These are phyloP conservation scores for Penicillium sp. DNA, from an alignment of 2,329 filamentous ascomycete species.

Conservation along the genomic window DNA sequence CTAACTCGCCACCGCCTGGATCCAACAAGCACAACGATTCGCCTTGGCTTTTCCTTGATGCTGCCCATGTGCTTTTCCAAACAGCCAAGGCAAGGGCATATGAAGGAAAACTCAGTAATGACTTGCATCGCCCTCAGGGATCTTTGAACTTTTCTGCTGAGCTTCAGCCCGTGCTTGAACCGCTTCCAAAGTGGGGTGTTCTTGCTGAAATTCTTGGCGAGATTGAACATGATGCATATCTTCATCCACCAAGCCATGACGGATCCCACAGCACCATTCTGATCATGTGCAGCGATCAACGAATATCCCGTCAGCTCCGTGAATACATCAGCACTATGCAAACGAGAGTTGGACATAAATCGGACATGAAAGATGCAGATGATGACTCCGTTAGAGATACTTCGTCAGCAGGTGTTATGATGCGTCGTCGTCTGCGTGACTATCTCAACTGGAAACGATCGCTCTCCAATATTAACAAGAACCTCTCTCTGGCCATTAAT, in stretches of 20 bases:
- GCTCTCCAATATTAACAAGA: constrained; percentile 77
- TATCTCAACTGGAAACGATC: constrained; percentile 91
- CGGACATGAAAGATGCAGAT: constrained; percentile 52
- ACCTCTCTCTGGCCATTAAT: constrained; percentile 36
- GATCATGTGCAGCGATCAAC: constrained; percentile 91
- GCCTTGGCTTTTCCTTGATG: constrained; percentile 94
- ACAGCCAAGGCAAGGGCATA: constrained; percentile 89
- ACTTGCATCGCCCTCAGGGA: constrained; percentile 50
- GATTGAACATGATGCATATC: constrained; percentile 87
- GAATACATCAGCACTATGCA: constrained; percentile 94
- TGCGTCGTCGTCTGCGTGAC: constrained; percentile 82
- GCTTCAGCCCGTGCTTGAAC: constrained; percentile 81
- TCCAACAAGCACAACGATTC: constrained; percentile 87
- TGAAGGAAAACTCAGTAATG: constrained; percentile 69
- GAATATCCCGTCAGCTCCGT: constrained; percentile 82
- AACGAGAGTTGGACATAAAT: constrained; percentile 55
- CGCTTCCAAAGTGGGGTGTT: constrained; percentile 90
- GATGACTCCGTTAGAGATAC: constrained; percentile 60
- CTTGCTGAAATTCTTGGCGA: constrained; percentile 90
- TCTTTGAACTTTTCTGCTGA: constrained; percentile 61
- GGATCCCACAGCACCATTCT: constrained; percentile 90
- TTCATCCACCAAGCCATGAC: constrained; percentile 75
- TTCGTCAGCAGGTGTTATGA: constrained; percentile 82
- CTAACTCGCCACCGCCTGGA: constrained; percentile 84
- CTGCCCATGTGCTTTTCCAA: constrained; percentile 91